Evolutionary conservation across 345 rosid genomes (phyloP).

Genomic region (rapeseed (Brassica napus)): Da-Ae NC_063436.1:6710001-6710500

Average conservation of each 20-base stretch:
- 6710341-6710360: slow-evolving; percentile 68
- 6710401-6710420: slow-evolving; percentile 65
- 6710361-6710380: slow-evolving; percentile 98
- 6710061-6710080: background rate
- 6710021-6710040: slow-evolving; percentile 15
- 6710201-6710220: slow-evolving; percentile 31
- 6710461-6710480: slow-evolving; percentile 89
- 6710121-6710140: slow-evolving; percentile 25
- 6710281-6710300: slow-evolving; percentile 49
- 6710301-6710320: slow-evolving; percentile 83
- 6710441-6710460: slow-evolving; percentile 73
- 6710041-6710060: slow-evolving; percentile 27
- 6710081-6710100: background rate
- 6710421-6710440: slow-evolving; percentile 58
- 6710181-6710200: slow-evolving; percentile 28
- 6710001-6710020: background rate
- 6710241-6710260: slow-evolving; percentile 14
- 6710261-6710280: slow-evolving; percentile 35
- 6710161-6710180: slow-evolving; percentile 36
- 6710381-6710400: slow-evolving; percentile 87
- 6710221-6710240: slow-evolving; percentile 12
- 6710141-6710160: slow-evolving; percentile 44
- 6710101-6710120: background rate
- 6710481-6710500: slow-evolving; percentile 82
- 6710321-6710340: slow-evolving; percentile 70